phyloP scores from a whole-genome alignment of 169 alveolate species.

The Cyclospora cayetanensis region DNA sequence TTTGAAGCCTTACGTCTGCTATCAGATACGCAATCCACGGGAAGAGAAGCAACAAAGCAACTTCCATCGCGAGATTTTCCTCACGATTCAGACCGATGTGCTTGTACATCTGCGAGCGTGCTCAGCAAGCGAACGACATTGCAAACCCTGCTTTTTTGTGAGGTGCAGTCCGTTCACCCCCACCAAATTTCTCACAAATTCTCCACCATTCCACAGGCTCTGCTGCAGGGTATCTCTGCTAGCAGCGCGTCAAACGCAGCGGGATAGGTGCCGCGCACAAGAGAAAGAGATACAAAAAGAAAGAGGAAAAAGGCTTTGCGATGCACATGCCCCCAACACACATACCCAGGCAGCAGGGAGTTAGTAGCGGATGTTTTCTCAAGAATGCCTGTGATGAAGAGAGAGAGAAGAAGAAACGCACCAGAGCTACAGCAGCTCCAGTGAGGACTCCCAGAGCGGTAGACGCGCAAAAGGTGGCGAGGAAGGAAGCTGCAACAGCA shows the following conservation, averaged over 20 bases:
- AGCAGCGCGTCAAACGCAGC: too few species aligned
- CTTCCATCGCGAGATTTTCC: conserved; percentile 65
- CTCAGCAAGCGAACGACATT: neutral
- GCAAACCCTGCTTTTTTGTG: too few species aligned
- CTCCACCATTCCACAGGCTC: too few species aligned
- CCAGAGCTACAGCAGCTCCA: conserved; percentile 53
- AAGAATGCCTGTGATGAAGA: neutral
- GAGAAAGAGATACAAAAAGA: too few species aligned
- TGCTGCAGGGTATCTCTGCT: too few species aligned
- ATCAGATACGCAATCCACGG: conserved; percentile 73
- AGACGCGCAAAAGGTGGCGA: conserved; percentile 45
- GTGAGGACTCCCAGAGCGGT: conserved; percentile 39
- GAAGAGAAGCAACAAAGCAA: conserved; percentile 69
- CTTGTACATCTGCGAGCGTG: conserved; percentile 53
- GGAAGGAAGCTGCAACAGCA: conserved; percentile 51
- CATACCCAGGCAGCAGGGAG: too few species aligned
- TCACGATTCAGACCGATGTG: conserved; percentile 58
- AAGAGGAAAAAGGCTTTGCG: too few species aligned
- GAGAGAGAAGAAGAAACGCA: neutral
- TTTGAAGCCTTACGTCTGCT: conserved; percentile 60
- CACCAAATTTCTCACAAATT: too few species aligned
- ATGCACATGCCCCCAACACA: too few species aligned
- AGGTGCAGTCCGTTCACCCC: too few species aligned
- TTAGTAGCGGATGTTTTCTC: neutral
- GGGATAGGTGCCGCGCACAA: too few species aligned